phyloP scores from a whole-genome alignment of 768 basidiomycete species.

The Psilocybe azurescens region DNA sequence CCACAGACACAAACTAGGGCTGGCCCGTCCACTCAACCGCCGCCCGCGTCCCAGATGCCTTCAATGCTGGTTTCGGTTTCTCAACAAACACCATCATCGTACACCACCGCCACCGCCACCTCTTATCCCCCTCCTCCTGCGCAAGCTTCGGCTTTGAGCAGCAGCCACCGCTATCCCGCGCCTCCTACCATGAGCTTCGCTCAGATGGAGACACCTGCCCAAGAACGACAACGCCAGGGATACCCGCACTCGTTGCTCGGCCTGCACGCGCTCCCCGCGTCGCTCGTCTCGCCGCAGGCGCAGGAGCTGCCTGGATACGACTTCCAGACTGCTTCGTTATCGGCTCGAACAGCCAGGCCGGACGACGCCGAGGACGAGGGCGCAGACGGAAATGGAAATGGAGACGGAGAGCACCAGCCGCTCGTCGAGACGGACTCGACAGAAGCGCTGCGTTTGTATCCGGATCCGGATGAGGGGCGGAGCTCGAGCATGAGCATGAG shows the following conservation, averaged over 20 bases:
- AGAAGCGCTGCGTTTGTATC: neutral
- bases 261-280: conserved; percentile 24
- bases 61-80: neutral
- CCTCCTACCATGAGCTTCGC: no score
- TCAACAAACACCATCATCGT: neutral
- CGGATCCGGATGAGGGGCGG: neutral
- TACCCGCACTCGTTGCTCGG: conserved; percentile 28
- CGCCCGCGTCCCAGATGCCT: neutral
- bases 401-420: neutral
- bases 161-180: no score
- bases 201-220: neutral
- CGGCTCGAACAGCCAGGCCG: neutral
- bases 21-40: neutral
- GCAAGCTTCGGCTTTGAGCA: no score
- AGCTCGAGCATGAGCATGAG: neutral
- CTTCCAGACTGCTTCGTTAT: neutral
- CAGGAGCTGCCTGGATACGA: conserved; percentile 6
- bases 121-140: no score
- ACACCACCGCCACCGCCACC: no score
- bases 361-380: no score
- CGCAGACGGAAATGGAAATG: neutral
- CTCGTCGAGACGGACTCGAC: neutral
- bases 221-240: conserved; percentile 9
- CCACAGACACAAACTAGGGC: neutral
- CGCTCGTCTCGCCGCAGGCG: conserved; percentile 19